These are phyloP conservation scores for Heliamphora exappendiculata DNA, from an alignment of 148 eudicot species.

Conservation along the genomic window DNA sequence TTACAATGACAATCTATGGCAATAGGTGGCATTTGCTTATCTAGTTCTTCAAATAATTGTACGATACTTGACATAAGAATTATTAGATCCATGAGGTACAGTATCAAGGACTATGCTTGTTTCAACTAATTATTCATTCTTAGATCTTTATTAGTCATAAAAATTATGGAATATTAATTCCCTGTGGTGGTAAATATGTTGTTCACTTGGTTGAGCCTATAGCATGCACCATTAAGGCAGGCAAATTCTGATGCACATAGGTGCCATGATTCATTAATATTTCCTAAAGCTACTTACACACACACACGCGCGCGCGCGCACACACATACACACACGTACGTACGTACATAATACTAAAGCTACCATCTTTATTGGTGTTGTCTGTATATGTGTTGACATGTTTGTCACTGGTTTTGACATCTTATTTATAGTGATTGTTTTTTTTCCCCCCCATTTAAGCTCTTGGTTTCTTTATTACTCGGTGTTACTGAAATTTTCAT, in stretches of 20 bases:
- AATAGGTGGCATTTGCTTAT: background rate
- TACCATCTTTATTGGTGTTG: background rate
- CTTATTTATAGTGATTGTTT: background rate
- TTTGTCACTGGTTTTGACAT: background rate
- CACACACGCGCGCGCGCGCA: too few species aligned
- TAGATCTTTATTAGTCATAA: background rate
- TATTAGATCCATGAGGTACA: background rate
- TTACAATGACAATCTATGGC: background rate
- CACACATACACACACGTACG: too few species aligned
- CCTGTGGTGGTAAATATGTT: background rate
- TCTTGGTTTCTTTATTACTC: background rate
- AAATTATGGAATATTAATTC: background rate
- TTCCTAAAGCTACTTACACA: too few species aligned
- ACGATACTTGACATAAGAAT: background rate
- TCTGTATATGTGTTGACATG: background rate
- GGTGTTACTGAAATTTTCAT: slow-evolving; percentile 5
- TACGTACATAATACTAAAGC: background rate
- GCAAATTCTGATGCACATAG: background rate
- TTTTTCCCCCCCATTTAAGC: background rate
- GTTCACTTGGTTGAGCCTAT: background rate
- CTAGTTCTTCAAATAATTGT: background rate
- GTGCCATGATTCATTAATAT: too few species aligned
- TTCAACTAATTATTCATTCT: too few species aligned
- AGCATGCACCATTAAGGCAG: background rate
- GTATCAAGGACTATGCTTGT: background rate